Evolutionary conservation across 805 yeast species (phyloP), one percentile per base, ranked within the genome.

Genomic region (Candida hungchunana): DNA sequence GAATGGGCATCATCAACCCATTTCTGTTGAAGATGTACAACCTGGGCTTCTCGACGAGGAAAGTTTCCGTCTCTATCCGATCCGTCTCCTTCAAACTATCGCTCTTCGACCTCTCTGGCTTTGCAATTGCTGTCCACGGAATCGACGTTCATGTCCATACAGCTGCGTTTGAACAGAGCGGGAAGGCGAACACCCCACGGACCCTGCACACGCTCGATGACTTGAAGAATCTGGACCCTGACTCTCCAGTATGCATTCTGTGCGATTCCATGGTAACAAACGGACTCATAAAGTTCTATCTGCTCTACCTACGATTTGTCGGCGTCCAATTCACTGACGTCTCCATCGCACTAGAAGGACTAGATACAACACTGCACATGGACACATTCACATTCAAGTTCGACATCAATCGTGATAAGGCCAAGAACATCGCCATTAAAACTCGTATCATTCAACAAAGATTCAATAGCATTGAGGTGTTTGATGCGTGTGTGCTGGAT

Each of bases 1-100:
- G 50, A 8, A 43, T 59, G 11, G 56, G 59, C 5, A 44, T 43
- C 26, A 28, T 60, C 31, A 57, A 62, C 30, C 54, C 59, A 0
- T 51, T 61, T 19, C 36, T 46, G 10, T 35, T 55, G 37, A 47
- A 46, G 25, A 18, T 58, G 6, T 33, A 39, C 29, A 36, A 43
- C 5, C 18, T 57, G 6, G 40, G 37, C 0, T 25, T 48, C 16
- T 31, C 37, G 2, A 37, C 34, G 4, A 40, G 46, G 8, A 29
- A 25, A 4, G 18, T 37, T 11, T 21, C 31, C 11, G 18, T 53
- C 11, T 27, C 35, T 13, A 32, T 54, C 24, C 30, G 43, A 18
- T 42, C 49, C 0, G 19, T 46, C 2, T 28, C 44, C 16, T 34
- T 51, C 16, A 31, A 34, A 6, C 10, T 51, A 5, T 45, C 55